phyloP scores from a whole-genome alignment of 2,329 filamentous ascomycete genomes.

The Phyllosticta paracitricarpa region DNA sequence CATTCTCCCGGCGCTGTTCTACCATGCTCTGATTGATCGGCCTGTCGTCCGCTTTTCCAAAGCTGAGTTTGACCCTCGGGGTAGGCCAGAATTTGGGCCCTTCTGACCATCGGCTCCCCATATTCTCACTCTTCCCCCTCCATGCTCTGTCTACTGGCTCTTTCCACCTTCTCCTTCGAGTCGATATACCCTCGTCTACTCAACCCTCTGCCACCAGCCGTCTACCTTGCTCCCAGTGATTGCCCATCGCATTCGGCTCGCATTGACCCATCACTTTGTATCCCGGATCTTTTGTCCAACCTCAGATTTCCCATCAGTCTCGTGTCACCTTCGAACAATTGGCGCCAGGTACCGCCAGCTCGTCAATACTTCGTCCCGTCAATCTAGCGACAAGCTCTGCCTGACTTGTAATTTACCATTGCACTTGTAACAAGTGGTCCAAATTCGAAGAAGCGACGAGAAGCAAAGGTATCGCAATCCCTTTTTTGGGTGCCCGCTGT shows the following conservation, averaged over 20 bases:
- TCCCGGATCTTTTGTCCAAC: neutral
- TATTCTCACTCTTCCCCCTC: neutral
- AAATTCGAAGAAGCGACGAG: neutral
- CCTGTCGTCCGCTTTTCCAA: constrained; percentile 5
- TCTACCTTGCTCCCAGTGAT: neutral
- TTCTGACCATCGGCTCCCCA: neutral
- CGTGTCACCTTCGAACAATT: neutral
- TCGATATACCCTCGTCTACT: neutral
- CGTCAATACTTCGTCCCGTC: neutral
- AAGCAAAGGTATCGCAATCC: neutral
- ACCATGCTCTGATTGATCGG: neutral
- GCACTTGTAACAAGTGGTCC: neutral
- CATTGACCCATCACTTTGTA: neutral
- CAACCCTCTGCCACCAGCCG: neutral
- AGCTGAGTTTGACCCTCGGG: neutral
- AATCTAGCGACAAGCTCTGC: neutral
- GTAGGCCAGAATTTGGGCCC: neutral
- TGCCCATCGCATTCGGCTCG: neutral
- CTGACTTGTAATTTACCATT: neutral
- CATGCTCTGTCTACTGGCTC: neutral
- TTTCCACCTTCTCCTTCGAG: neutral
- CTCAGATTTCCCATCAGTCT: neutral
- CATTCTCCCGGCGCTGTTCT: neutral
- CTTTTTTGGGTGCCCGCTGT: neutral
- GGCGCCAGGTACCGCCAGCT: neutral